phyloP scores from a whole-genome alignment of 2,329 filamentous ascomycete genomes.

The Didymella segeticola region DNA sequence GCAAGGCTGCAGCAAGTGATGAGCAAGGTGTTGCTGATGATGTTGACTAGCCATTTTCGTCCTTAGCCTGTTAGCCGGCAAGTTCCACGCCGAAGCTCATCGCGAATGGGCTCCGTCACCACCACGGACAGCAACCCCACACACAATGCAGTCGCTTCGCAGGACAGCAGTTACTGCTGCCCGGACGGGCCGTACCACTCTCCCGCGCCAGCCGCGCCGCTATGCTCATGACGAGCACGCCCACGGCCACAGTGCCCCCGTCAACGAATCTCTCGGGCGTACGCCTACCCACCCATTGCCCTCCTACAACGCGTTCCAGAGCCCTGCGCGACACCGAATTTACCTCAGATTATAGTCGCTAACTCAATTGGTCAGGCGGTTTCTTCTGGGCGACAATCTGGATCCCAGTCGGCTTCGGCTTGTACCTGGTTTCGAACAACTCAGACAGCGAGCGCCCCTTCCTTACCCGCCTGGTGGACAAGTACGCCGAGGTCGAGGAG shows the following conservation, averaged over 20 bases:
- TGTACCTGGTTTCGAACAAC: conserved; percentile 56
- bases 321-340: neutral
- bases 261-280: conserved; percentile 60
- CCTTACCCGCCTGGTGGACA: conserved; percentile 61
- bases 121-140: conserved; percentile 24
- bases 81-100: conserved; percentile 36
- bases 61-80: conserved; percentile 19
- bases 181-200: conserved; percentile 44
- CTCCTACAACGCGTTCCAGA: neutral
- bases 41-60: conserved; percentile 19
- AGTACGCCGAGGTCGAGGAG: conserved; percentile 62
- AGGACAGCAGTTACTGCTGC: conserved; percentile 53
- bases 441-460: conserved; percentile 49
- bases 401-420: conserved; percentile 53
- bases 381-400: conserved; percentile 60
- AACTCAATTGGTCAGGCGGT: conserved; percentile 46
- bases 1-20: conserved; percentile 10
- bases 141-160: conserved; percentile 55
- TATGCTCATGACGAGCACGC: conserved; percentile 48
- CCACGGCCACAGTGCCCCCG: conserved; percentile 47
- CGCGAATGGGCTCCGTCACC: conserved; percentile 33
- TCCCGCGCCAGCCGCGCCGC: conserved; percentile 51
- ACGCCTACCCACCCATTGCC: conserved; percentile 42
- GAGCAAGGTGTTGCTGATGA: conserved; percentile 19
- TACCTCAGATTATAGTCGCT: conserved; percentile 15